Evolutionary conservation across 495 filamentous ascomycete genomes (phyloP).

Genomic region (Aspergillus carlsbadensis): DNA sequence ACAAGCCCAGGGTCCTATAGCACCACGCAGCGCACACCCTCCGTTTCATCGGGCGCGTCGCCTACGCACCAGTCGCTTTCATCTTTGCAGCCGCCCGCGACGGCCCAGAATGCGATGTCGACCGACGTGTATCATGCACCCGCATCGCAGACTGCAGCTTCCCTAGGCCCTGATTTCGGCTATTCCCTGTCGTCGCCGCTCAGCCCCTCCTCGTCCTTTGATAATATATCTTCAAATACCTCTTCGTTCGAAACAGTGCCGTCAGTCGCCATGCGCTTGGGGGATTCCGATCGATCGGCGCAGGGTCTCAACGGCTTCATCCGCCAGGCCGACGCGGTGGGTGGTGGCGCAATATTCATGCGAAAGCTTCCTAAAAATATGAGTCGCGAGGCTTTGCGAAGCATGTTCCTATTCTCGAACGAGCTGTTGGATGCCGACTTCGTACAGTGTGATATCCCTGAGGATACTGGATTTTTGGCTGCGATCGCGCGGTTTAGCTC

Average conservation of each 20-base stretch:
- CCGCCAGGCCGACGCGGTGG: constrained; percentile 35
- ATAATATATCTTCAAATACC: constrained; percentile 19
- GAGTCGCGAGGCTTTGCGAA: constrained; percentile 67
- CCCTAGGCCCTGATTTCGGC: constrained; percentile 39
- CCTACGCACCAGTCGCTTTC: constrained; percentile 41
- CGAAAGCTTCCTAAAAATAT: constrained; percentile 75
- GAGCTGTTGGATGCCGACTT: constrained; percentile 76
- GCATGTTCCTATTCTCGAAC: constrained; percentile 84
- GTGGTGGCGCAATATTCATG: constrained; percentile 60
- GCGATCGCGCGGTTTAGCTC: constrained; percentile 76
- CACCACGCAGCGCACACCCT: constrained; percentile 46
- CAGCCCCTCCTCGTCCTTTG: constrained; percentile 42
- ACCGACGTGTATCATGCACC: constrained; percentile 48
- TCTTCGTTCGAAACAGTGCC: constrained; percentile 24
- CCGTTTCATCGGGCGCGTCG: constrained; percentile 48
- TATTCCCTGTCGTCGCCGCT: constrained; percentile 48
- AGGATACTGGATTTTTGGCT: constrained; percentile 70
- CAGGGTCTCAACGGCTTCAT: constrained; percentile 48
- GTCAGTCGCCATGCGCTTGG: constrained; percentile 47
- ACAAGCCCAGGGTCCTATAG: constrained; percentile 49
- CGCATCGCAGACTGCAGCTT: constrained; percentile 40
- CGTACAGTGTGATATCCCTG: constrained; percentile 59
- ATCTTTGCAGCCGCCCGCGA: constrained; percentile 40
- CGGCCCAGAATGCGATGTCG: constrained; percentile 53
- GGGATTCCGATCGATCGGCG: constrained; percentile 45